Evolutionary conservation across 768 basidiomycete genomes (phyloP), one percentile per base, ranked within the genome.

Genomic region (Kwoniella heveanensis): DNA sequence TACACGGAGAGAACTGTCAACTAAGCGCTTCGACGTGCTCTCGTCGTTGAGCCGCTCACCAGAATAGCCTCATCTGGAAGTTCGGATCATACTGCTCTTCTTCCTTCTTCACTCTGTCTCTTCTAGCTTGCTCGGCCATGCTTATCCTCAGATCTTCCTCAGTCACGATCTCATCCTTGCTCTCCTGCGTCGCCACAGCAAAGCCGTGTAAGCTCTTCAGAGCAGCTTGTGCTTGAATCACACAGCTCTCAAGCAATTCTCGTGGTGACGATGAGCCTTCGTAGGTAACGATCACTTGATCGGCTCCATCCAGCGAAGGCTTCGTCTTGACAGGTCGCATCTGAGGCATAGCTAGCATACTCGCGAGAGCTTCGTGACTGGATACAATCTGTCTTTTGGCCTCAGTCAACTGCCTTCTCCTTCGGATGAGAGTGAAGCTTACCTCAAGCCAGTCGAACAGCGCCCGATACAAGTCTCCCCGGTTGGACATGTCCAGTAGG

Each of bases 401-500:
- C 29, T 21, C 13, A 51, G 17, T 64, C 60, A 69, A 56, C 51
- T 63, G 22, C 54, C n/a, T 25, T 4, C 13, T 5, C 10, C 15
- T 37, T 15, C 15, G 10, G 9, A 4, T 6, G 46, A n/a, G 9
- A 2, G 2, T 25, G 15, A 2, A 2, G 60, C 78, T 53, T 80
- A 91, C 92, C 86, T 93, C 90, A 12, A 97, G 84, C 93, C 93
- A 97, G 69, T 90, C 87, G 57, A 96, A 85, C 26, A 97, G 79
- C 76, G 94, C 90, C 74, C 90, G 90, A 79, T 96, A 97, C 19
- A 97, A 82, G 8, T 88, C 83, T 0, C 83, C 84, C 10, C 94
- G 88, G 64, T 93, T 91, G 10, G 90, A 91, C 92, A 96, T 95
- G 74, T 96, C 94, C 48, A 91, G 85, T 51, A 97, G 82, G 17